phyloP scores from a whole-genome alignment of 1,139 yeast species.

The Debaryomyces udenii region DNA sequence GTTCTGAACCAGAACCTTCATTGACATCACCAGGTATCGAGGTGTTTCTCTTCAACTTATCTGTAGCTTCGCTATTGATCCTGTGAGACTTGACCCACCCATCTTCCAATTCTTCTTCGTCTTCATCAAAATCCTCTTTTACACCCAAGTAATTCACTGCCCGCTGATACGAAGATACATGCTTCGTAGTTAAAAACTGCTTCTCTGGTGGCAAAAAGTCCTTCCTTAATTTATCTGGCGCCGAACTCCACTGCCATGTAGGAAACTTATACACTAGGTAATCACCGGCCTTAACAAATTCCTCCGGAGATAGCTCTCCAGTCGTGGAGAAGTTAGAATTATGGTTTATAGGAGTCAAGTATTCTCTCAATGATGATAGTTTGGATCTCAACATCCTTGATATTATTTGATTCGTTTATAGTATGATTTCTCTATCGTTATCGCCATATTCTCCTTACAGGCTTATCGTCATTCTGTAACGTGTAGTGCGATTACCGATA shows the following conservation, averaged over 20 bases:
- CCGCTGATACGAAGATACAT: slow-evolving; percentile 83
- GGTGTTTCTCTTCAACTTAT: slow-evolving; percentile 13
- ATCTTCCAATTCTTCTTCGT: slow-evolving; percentile 46
- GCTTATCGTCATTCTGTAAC: no score
- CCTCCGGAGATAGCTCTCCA: slow-evolving; percentile 94
- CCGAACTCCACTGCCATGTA: slow-evolving; percentile 92
- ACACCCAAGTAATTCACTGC: slow-evolving; percentile 61
- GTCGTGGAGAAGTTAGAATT: slow-evolving; percentile 78
- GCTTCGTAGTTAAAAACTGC: slow-evolving; percentile 83
- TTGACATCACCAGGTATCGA: slow-evolving; percentile 14
- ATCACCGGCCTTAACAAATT: slow-evolving; percentile 92
- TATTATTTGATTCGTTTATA: no score
- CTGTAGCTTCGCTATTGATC: slow-evolving; percentile 1
- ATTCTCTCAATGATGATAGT: slow-evolving; percentile 83
- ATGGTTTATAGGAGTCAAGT: slow-evolving; percentile 86
- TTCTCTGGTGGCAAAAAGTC: slow-evolving; percentile 83
- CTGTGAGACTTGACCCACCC: slow-evolving; percentile 57
- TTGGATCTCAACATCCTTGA: slow-evolving; percentile 63
- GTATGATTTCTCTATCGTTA: no score
- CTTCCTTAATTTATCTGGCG: slow-evolving; percentile 61
- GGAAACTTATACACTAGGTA: slow-evolving; percentile 89
- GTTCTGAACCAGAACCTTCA: slow-evolving; percentile 8
- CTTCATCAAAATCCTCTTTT: slow-evolving; percentile 36
- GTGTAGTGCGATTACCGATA: no score
- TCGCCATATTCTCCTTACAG: no score